Conservation (phyloP, 768 basidiomycete genomes). For the Boletus coccyginus region DNA sequence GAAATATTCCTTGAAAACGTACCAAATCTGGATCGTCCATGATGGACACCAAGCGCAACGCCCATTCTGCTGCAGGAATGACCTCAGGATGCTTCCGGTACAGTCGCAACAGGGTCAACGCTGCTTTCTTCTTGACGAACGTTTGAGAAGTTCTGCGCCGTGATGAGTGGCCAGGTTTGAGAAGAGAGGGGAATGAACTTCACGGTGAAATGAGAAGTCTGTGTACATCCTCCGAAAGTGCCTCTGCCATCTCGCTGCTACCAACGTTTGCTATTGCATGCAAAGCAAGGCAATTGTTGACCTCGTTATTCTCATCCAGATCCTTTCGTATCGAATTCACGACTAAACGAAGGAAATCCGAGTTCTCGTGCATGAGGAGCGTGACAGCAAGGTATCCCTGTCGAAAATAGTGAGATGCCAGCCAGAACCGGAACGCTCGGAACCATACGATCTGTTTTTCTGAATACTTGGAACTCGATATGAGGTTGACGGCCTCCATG, state of each 20-base stretch:
- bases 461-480: slow-evolving; percentile 91
- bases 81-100: slow-evolving; percentile 97
- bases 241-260: slow-evolving; percentile 97
- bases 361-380: slow-evolving; percentile 97
- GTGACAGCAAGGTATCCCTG: slow-evolving; percentile 98
- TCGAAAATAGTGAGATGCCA: slow-evolving; percentile 1
- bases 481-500: slow-evolving; percentile 99
- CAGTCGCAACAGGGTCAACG: slow-evolving; percentile 84
- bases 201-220: slow-evolving; percentile 93
- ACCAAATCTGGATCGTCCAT: slow-evolving; percentile 94
- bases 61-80: slow-evolving; percentile 94
- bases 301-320: slow-evolving; percentile 89
- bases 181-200: slow-evolving; percentile 21
- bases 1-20: slow-evolving; percentile 14
- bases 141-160: slow-evolving; percentile 77
- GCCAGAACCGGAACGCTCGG: not conserved
- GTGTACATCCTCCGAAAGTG: slow-evolving; percentile 91
- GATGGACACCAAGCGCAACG: slow-evolving; percentile 86
- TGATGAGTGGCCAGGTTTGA: slow-evolving; percentile 13
- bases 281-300: slow-evolving; percentile 93
- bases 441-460: slow-evolving; percentile 95
- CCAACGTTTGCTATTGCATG: slow-evolving; percentile 99
- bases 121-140: slow-evolving; percentile 99
- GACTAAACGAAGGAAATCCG: slow-evolving; percentile 91
- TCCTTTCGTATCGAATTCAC: slow-evolving; percentile 99